Conservation (phyloP, 305 asterid genomes). For the Solanum hybrid region DNA sequence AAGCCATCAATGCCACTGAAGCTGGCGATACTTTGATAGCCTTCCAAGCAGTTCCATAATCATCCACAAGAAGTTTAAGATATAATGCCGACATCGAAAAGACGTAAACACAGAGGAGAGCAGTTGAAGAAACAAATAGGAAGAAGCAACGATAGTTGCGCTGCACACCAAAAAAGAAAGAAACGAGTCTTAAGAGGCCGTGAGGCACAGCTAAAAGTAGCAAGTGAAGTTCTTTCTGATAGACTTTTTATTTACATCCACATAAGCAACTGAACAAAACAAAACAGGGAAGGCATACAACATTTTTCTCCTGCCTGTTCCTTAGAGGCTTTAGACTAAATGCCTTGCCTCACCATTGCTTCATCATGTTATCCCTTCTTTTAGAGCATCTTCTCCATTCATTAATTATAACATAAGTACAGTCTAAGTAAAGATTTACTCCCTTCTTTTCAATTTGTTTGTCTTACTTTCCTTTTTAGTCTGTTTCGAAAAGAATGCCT, state of each 20-base stretch:
- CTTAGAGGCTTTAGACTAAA: background rate
- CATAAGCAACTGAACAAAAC: too few species aligned
- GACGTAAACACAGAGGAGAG: slow-evolving; percentile 30
- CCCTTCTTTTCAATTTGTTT: background rate
- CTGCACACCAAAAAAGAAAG: slow-evolving; percentile 20
- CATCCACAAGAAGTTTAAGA: slow-evolving; percentile 29
- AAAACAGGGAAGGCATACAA: background rate
- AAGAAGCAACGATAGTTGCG: slow-evolving; percentile 42
- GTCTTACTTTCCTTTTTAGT: background rate
- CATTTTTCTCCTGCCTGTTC: background rate
- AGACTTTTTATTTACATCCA: background rate
- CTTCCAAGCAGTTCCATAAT: slow-evolving; percentile 26
- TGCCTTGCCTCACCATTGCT: background rate
- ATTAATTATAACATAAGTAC: background rate
- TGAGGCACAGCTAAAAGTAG: slow-evolving; percentile 4
- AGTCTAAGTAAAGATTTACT: background rate
- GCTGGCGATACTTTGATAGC: slow-evolving; percentile 37
- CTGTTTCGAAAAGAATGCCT: background rate
- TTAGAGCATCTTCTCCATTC: background rate
- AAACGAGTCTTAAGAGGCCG: background rate
- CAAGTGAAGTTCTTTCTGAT: background rate
- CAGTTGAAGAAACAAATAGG: slow-evolving; percentile 29
- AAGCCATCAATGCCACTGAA: slow-evolving; percentile 29
- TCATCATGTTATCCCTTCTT: background rate
- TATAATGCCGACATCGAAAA: slow-evolving; percentile 33